A percentile compares a stretch with the other conserved stretches of the same genome.
Evolutionary conservation across 169 alveolate genomes (phyloP).

Genomic region (Plasmodium reichenowi): DNA sequence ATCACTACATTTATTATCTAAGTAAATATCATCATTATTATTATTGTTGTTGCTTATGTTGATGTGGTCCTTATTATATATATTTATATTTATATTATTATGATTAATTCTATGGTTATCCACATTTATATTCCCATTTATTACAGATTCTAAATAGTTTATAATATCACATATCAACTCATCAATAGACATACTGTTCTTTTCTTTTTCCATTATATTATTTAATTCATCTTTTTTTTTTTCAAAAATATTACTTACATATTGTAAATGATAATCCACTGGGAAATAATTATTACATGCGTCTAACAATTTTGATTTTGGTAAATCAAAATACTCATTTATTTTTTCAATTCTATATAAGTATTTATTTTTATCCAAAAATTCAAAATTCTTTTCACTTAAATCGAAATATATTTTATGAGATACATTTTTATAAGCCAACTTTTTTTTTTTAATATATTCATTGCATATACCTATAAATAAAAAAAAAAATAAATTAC

Average conservation of each 20-base stretch:
- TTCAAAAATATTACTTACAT: slow-evolving; percentile 39
- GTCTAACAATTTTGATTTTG: neutral
- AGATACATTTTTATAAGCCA: slow-evolving; percentile 4
- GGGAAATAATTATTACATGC: slow-evolving; percentile 65
- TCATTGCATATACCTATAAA: slow-evolving; percentile 60
- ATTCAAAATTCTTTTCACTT: slow-evolving; percentile 45
- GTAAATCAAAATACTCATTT: slow-evolving; percentile 35
- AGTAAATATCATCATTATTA: neutral
- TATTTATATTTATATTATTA: too few relatives aligned
- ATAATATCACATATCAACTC: slow-evolving; percentile 14
- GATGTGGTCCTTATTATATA: too few relatives aligned
- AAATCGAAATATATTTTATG: slow-evolving; percentile 44
- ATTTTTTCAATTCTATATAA: slow-evolving; percentile 10
- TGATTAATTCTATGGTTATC: too few relatives aligned
- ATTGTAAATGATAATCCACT: slow-evolving; percentile 60
- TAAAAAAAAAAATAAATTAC: neutral
- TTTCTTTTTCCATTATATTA: slow-evolving; percentile 37
- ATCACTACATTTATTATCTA: neutral
- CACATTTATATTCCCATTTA: too few relatives aligned
- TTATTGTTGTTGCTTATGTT: too few relatives aligned
- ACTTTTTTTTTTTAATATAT: slow-evolving; percentile 30
- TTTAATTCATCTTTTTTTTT: slow-evolving; percentile 14
- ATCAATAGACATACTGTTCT: neutral
- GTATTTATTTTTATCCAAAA: slow-evolving; percentile 24
- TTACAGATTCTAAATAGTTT: neutral